phyloP scores from a whole-genome alignment of 768 basidiomycete genomes.

The Podaxis mareebaensis region DNA sequence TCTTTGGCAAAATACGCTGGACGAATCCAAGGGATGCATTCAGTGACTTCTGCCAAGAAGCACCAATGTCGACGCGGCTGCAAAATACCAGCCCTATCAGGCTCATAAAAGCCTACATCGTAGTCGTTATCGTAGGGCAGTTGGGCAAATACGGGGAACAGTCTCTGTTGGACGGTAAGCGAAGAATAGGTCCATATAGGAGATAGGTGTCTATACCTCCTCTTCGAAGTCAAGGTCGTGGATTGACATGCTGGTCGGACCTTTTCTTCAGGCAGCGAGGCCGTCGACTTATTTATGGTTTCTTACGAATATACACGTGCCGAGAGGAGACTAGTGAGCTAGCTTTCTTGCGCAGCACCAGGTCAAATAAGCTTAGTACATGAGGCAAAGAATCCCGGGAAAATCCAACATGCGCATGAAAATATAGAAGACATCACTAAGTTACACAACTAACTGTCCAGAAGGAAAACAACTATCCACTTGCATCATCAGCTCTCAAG shows the following conservation, averaged over 20 bases:
- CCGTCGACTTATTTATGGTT: neutral
- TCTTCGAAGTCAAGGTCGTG: neutral
- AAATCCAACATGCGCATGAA: neutral
- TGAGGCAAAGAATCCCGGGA: neutral
- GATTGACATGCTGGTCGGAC: neutral
- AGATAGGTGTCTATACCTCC: neutral
- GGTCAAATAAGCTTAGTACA: neutral
- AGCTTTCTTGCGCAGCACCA: neutral
- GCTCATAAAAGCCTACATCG: slow-evolving; percentile 20
- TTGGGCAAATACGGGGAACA: slow-evolving; percentile 27
- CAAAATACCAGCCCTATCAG: slow-evolving; percentile 4
- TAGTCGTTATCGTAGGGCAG: slow-evolving; percentile 26
- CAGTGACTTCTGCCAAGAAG: slow-evolving; percentile 22
- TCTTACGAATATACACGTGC: neutral
- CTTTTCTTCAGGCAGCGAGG: too few relatives aligned
- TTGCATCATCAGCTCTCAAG: neutral
- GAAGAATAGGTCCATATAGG: neutral
- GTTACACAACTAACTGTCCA: neutral
- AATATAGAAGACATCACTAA: neutral
- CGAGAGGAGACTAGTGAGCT: neutral
- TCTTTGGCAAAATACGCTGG: slow-evolving; percentile 19
- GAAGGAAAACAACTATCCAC: neutral
- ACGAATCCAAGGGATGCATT: slow-evolving; percentile 11
- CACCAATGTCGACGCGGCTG: slow-evolving; percentile 22
- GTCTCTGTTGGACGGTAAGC: slow-evolving; percentile 10